These are phyloP conservation scores for Backusella morwellensis DNA, from an alignment of 192 early-diverging fungal species.

Conservation along the genomic window DNA sequence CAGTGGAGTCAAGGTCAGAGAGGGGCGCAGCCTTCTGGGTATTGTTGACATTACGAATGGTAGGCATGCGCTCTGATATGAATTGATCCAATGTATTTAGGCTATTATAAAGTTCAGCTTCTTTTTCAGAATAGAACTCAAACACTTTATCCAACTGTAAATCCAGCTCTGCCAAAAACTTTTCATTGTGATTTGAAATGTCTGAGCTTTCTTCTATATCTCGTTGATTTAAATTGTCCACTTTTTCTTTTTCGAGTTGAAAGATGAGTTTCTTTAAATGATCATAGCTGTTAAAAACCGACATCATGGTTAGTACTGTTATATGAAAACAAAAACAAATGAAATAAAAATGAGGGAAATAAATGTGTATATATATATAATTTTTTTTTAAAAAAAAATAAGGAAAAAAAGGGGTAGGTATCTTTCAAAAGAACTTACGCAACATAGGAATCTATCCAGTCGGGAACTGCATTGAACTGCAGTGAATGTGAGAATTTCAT, in stretches of 20 bases:
- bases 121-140: slow-evolving; percentile 67
- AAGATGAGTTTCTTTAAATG: slow-evolving; percentile 33
- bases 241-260: slow-evolving; percentile 32
- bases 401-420: neutral
- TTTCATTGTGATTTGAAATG: neutral
- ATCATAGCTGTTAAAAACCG: slow-evolving; percentile 19
- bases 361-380: neutral
- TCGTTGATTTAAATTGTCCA: slow-evolving; percentile 6
- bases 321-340: slow-evolving; percentile 8
- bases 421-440: slow-evolving; percentile 52
- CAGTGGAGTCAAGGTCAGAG: neutral
- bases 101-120: slow-evolving; percentile 54
- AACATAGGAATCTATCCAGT: slow-evolving; percentile 79
- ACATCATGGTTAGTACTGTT: neutral
- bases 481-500: slow-evolving; percentile 96
- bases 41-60: neutral
- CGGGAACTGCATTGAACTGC: slow-evolving; percentile 88
- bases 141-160: slow-evolving; percentile 68
- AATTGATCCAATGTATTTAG: slow-evolving; percentile 44
- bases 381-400: neutral
- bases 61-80: neutral
- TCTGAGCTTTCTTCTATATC: slow-evolving; percentile 13
- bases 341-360: neutral
- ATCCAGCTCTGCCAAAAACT: slow-evolving; percentile 65
- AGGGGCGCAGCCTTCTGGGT: neutral